Evolutionary conservation across 495 filamentous ascomycete genomes (phyloP).

Genomic region (Oleoguttula mirabilis): DNA sequence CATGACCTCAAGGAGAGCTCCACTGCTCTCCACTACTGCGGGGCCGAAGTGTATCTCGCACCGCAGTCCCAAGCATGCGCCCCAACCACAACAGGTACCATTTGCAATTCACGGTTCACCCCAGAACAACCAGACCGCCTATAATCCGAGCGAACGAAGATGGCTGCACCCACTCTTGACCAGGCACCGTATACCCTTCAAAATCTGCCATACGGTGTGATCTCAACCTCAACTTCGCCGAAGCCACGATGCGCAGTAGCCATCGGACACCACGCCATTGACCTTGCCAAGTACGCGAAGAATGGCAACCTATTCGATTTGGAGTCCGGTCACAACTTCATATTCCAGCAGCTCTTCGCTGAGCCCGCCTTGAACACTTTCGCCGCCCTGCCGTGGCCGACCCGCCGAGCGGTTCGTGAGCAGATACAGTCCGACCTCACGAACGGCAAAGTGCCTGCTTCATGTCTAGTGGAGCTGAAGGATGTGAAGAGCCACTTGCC

Average conservation of each 20-base stretch:
- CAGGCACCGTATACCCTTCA: slow-evolving; percentile 3
- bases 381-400: slow-evolving; percentile 17
- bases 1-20: no score
- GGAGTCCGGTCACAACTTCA: slow-evolving; percentile 15
- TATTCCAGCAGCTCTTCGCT: slow-evolving; percentile 12
- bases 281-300: slow-evolving; percentile 17
- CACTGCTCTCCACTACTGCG: no score
- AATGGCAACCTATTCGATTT: slow-evolving; percentile 11
- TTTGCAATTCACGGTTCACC: no score
- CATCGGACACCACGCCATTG: slow-evolving; percentile 21
- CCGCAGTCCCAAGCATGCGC: no score
- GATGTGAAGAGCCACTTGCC: slow-evolving; percentile 22
- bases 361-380: slow-evolving; percentile 23
- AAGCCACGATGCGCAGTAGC: slow-evolving; percentile 20
- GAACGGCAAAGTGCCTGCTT: slow-evolving; percentile 7
- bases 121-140: no score
- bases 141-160: no score
- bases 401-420: slow-evolving; percentile 12
- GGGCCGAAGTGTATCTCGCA: no score
- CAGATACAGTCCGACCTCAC: slow-evolving; percentile 15
- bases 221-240: slow-evolving; percentile 10
- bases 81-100: no score
- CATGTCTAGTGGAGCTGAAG: slow-evolving; percentile 13
- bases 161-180: slow-evolving; percentile 9
- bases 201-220: slow-evolving; percentile 17